Evolutionary conservation across 768 basidiomycete species (phyloP).

Genomic region (Lactarius hengduanensis): DNA sequence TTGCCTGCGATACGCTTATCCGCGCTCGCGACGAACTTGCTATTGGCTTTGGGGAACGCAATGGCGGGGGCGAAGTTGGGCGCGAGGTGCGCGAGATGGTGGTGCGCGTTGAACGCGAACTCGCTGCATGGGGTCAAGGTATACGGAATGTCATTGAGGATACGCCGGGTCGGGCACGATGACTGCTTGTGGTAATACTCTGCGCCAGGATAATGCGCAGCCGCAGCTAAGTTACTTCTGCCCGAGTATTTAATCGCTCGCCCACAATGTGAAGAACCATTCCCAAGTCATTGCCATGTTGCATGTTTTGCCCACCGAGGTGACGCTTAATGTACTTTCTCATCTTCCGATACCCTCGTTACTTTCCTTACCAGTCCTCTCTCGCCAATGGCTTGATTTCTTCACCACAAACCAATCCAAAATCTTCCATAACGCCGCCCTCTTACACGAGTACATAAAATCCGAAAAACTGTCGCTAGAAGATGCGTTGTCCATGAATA

Average conservation of each 20-base stretch:
- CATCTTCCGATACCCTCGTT: slow-evolving; percentile 50
- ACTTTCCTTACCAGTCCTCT: slow-evolving; percentile 32
- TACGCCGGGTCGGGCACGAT: slow-evolving; percentile 16
- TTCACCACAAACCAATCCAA: slow-evolving; percentile 45
- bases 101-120: slow-evolving; percentile 67
- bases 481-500: slow-evolving; percentile 36
- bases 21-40: slow-evolving; percentile 58
- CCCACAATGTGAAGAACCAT: neutral
- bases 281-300: slow-evolving; percentile 33
- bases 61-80: slow-evolving; percentile 73
- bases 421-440: slow-evolving; percentile 59
- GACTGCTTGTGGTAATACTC: neutral
- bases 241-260: neutral
- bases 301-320: slow-evolving; percentile 51
- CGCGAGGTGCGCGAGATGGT: slow-evolving; percentile 56
- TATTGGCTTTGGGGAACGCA: slow-evolving; percentile 68
- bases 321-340: slow-evolving; percentile 48
- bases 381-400: slow-evolving; percentile 34
- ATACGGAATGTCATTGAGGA: slow-evolving; percentile 57
- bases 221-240: neutral
- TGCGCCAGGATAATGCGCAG: neutral
- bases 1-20: slow-evolving; percentile 64
- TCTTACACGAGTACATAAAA: slow-evolving; percentile 30
- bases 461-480: slow-evolving; percentile 35
- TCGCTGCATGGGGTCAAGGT: slow-evolving; percentile 66